phyloP scores from a whole-genome alignment of 108 stramenopile genomes.

The Skeletonema menzelii region DNA sequence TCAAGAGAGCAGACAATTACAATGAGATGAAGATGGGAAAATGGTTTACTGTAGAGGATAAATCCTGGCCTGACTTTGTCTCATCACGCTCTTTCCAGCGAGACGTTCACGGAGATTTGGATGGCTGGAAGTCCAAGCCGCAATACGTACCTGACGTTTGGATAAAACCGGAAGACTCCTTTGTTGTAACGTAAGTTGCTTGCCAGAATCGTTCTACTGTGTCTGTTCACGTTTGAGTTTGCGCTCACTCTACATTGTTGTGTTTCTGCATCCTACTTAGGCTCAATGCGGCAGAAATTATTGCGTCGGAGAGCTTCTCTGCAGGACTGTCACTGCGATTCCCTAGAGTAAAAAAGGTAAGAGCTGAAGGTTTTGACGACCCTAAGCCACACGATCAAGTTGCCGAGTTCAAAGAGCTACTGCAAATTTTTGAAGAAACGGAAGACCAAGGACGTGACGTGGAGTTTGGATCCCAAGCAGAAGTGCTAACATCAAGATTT shows the following conservation, averaged over 20 bases:
- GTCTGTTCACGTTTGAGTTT: neutral
- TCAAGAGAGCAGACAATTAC: slow-evolving; percentile 36
- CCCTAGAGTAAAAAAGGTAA: slow-evolving; percentile 66
- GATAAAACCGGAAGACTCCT: slow-evolving; percentile 73
- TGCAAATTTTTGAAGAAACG: slow-evolving; percentile 46
- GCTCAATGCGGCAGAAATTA: slow-evolving; percentile 73
- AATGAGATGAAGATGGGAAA: slow-evolving; percentile 52
- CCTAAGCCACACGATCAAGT: slow-evolving; percentile 53
- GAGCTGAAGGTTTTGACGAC: slow-evolving; percentile 51
- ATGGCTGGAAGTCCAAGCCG: slow-evolving; percentile 64
- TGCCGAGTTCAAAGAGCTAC: slow-evolving; percentile 41
- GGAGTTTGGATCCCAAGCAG: slow-evolving; percentile 22
- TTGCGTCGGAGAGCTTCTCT: slow-evolving; percentile 46
- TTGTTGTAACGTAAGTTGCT: slow-evolving; percentile 54
- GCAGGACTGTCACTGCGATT: slow-evolving; percentile 77
- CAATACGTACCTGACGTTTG: slow-evolving; percentile 40
- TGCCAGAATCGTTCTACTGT: neutral
- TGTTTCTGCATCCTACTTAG: neutral
- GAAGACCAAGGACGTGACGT: slow-evolving; percentile 29
- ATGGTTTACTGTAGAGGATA: slow-evolving; percentile 57
- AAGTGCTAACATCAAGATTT: slow-evolving; percentile 40
- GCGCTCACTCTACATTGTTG: neutral
- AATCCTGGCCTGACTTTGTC: slow-evolving; percentile 68
- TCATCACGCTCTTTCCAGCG: slow-evolving; percentile 65
- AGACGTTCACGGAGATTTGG: slow-evolving; percentile 34